Percentiles rank a stretch among this genome's conserved stretches.
phyloP scores from a whole-genome alignment of 306 rosid genomes.

The Quercus rubra region DNA sequence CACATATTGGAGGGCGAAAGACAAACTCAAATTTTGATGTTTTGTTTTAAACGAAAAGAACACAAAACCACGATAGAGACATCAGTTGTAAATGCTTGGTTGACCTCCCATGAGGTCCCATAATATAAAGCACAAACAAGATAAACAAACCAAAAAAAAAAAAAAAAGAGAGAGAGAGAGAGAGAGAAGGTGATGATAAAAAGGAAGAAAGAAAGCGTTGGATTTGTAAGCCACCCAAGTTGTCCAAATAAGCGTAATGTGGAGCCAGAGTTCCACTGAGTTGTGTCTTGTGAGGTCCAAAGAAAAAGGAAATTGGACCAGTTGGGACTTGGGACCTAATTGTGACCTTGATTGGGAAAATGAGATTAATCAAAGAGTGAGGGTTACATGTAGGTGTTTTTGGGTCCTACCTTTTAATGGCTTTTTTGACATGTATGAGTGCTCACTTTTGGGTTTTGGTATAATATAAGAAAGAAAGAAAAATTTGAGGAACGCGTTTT shows the following conservation, averaged over 20 bases:
- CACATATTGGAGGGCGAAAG: no score
- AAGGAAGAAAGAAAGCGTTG: background rate
- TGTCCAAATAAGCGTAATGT: slow-evolving; percentile 2
- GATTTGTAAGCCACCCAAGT: slow-evolving; percentile 12
- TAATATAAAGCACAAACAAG: background rate
- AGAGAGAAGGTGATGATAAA: background rate
- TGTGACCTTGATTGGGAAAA: background rate
- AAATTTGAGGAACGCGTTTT: slow-evolving; percentile 4
- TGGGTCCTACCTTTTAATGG: background rate
- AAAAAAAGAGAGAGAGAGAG: background rate
- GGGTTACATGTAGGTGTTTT: background rate
- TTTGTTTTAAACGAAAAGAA: no score
- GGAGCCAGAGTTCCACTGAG: slow-evolving; percentile 19
- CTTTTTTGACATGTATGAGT: slow-evolving; percentile 1
- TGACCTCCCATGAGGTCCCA: background rate
- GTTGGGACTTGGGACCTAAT: background rate
- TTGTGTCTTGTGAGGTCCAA: slow-evolving; percentile 4
- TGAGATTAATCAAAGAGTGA: background rate
- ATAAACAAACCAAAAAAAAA: background rate
- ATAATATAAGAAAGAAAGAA: background rate
- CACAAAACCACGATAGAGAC: background rate
- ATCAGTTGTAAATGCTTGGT: background rate
- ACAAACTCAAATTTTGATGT: no score
- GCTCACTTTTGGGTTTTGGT: slow-evolving; percentile 16
- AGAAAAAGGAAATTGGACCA: slow-evolving; percentile 12